Evolutionary conservation across 805 yeast species (phyloP).

Genomic region (Torulaspora microellipsoides): DNA sequence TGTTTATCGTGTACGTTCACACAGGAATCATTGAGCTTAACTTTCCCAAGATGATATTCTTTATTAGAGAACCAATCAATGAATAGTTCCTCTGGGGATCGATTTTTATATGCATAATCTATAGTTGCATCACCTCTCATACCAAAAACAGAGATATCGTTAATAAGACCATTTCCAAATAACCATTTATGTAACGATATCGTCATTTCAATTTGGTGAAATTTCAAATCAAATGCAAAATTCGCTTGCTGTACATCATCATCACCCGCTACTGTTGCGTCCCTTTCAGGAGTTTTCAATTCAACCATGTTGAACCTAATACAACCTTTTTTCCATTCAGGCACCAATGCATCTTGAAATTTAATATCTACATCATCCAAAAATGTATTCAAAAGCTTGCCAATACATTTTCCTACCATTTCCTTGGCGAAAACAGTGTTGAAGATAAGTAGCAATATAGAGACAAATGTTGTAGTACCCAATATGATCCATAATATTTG

Average conservation of each 20-base stretch:
- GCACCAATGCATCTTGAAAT: constrained; percentile 86
- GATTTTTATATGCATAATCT: constrained; percentile 46
- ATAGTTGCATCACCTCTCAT: constrained; percentile 64
- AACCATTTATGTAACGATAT: constrained; percentile 83
- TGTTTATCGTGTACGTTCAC: constrained; percentile 25
- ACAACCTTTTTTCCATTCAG: constrained; percentile 85
- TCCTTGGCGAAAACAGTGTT: constrained; percentile 88
- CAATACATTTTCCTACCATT: constrained; percentile 73
- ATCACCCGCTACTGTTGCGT: neutral
- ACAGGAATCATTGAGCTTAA: constrained; percentile 36
- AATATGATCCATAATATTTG: constrained; percentile 72
- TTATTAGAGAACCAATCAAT: constrained; percentile 34
- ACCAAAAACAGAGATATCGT: constrained; percentile 74
- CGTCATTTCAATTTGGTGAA: constrained; percentile 76
- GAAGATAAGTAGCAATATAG: constrained; percentile 65
- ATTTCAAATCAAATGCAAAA: constrained; percentile 70
- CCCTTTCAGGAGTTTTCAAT: constrained; percentile 51
- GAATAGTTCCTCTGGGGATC: constrained; percentile 18
- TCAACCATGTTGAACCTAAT: constrained; percentile 75
- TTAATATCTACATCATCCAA: constrained; percentile 75
- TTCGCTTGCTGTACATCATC: constrained; percentile 8
- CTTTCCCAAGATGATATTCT: constrained; percentile 40
- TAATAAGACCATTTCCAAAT: constrained; percentile 76
- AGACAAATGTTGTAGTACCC: constrained; percentile 89
- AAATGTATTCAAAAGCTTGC: constrained; percentile 63